Evolutionary conservation across 495 filamentous ascomycete genomes (phyloP), one percentile per base, ranked within the genome.

Genomic region (Cairneyella variabilis): DNA sequence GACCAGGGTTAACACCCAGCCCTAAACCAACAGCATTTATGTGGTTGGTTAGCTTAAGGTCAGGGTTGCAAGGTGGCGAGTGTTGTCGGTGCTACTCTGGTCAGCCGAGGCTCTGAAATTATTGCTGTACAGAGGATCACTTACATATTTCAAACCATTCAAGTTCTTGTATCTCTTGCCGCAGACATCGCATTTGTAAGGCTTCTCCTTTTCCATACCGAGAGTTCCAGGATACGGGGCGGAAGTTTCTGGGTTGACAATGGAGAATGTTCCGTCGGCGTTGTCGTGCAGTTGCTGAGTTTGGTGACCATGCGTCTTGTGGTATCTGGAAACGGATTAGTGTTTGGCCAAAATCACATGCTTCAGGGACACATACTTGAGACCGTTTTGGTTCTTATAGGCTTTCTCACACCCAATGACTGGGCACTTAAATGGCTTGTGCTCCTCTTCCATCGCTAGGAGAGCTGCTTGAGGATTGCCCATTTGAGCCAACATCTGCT

Each of bases 131-230:
- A 7, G n/a, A 16, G 8, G 39, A 20, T 16, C 20, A 66, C 77
- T 64, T 74, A 81, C 77, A 62, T 95, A 95, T 82, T 95, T 95
- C 12, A 95, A 79, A 12, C 90, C 90, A 65, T 99, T 99, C 44
- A 99, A 69, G 65, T 99, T 99, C 83, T 99, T 99, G 75, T 99
- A 99, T 21, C 93, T 85, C 74, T 99, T 99, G 58, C 93, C 91
- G 64, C 93, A 99, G 14, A 89, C 82, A 44, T 97, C 90, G 69
- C 93, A 99, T 64, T 89, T 88, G 70, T 97, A 97, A 5, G 93
- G 93, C 70, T 99, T 99, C 72, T 97, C 91, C 68, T 97, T 99
- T 71, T 99, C 93, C 95, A 99, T 99, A 8, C 95, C 95, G 10
- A 95, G 74, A 8, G 95, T 97, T 47, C 95, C 95, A 0, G 93